Evolutionary conservation across 169 alveolate species (phyloP).

Genomic region (Plasmodium falciparum): DNA sequence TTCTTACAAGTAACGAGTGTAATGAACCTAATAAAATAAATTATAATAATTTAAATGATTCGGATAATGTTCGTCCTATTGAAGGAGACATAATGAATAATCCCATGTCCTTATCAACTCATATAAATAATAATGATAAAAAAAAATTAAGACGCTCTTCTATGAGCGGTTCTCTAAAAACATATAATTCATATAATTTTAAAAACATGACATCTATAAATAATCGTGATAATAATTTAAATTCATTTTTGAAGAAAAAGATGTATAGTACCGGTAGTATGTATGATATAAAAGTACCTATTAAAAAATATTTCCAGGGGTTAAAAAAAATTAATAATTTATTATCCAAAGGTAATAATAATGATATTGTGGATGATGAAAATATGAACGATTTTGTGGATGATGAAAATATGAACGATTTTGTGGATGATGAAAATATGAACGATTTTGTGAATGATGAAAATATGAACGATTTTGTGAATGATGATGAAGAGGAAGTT

Average conservation of each 20-base stretch:
- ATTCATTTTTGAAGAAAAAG: slow-evolving; percentile 1
- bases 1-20: no score
- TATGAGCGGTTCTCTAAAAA: slow-evolving; percentile 20
- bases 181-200: slow-evolving; percentile 13
- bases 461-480: background rate
- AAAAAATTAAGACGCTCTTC: background rate
- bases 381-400: background rate
- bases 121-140: background rate
- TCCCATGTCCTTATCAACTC: background rate
- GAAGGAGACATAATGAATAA: background rate
- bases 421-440: background rate
- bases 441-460: background rate
- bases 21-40: no score
- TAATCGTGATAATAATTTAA: slow-evolving; percentile 2
- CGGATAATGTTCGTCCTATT: no score
- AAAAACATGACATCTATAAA: background rate
- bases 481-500: no score
- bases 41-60: no score
- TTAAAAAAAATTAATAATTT: background rate
- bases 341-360: background rate
- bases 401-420: background rate
- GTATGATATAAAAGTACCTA: background rate
- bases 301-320: background rate
- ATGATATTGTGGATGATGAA: background rate
- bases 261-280: slow-evolving; percentile 9